Evolutionary conservation across 345 rosid genomes (phyloP).

Genomic region (Passiflora organensis): DNA sequence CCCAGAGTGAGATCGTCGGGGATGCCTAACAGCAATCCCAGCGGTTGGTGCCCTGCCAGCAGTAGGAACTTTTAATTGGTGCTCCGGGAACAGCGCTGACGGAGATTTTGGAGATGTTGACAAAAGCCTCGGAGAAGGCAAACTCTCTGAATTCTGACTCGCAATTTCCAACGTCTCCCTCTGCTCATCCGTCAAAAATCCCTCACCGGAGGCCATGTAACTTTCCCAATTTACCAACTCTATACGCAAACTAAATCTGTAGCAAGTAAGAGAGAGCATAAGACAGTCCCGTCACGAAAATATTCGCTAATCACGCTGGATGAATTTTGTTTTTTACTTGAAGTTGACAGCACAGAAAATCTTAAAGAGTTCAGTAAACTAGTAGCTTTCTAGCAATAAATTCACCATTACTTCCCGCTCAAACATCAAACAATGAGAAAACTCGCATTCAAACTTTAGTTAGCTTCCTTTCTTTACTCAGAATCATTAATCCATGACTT

Average conservation of each 20-base stretch:
- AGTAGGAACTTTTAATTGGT: slow-evolving; percentile 58
- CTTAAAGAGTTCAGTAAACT: no score
- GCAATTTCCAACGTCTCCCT: slow-evolving; percentile 78
- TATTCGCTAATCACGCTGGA: background rate
- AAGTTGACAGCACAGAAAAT: no score
- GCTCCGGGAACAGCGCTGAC: slow-evolving; percentile 49
- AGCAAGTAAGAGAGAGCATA: background rate
- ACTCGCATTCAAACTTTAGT: no score
- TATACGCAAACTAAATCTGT: slow-evolving; percentile 7
- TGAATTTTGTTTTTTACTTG: no score
- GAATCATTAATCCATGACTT: no score
- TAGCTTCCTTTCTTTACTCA: no score
- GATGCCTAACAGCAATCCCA: slow-evolving; percentile 70
- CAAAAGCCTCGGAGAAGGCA: slow-evolving; percentile 59
- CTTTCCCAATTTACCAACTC: slow-evolving; percentile 9
- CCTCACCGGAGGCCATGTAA: slow-evolving; percentile 80
- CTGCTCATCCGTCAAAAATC: slow-evolving; percentile 74
- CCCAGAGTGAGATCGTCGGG: slow-evolving; percentile 82
- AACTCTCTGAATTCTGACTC: slow-evolving; percentile 42
- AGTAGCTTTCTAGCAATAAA: no score
- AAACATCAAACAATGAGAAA: no score
- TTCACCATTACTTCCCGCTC: no score
- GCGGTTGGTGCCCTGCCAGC: slow-evolving; percentile 54
- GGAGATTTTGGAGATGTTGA: slow-evolving; percentile 47
- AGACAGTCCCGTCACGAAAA: background rate